Percentiles rank a stretch among this genome's conserved stretches.
These are phyloP conservation scores for Fusarium oligoseptatum DNA, from an alignment of 2,329 filamentous ascomycete genomes.

Conservation along the genomic window DNA sequence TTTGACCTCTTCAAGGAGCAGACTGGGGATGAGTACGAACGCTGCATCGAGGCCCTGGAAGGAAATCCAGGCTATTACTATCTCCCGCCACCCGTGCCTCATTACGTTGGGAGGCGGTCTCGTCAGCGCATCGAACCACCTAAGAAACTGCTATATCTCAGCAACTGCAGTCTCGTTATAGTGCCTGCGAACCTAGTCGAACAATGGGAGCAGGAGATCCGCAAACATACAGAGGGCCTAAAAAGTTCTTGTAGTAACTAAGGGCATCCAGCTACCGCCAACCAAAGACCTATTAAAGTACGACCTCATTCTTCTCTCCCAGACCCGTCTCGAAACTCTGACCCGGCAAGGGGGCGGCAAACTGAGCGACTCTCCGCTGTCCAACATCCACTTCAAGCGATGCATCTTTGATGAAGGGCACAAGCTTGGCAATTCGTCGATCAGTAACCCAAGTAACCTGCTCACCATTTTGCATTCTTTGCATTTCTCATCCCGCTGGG, in stretches of 20 bases:
- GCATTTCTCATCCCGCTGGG: slow-evolving; percentile 82
- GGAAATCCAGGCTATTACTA: slow-evolving; percentile 71
- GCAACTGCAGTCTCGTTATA: slow-evolving; percentile 79
- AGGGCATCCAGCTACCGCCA: slow-evolving; percentile 67
- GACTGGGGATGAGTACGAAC: slow-evolving; percentile 63
- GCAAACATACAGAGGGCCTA: slow-evolving; percentile 79
- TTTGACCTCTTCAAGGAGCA: slow-evolving; percentile 65
- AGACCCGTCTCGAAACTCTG: slow-evolving; percentile 77
- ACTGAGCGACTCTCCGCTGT: slow-evolving; percentile 69
- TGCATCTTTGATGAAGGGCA: slow-evolving; percentile 96
- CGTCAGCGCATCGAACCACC: slow-evolving; percentile 36
- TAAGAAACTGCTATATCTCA: slow-evolving; percentile 70
- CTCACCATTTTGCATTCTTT: slow-evolving; percentile 65
- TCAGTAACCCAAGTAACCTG: slow-evolving; percentile 67
- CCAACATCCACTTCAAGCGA: slow-evolving; percentile 83
- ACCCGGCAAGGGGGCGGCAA: slow-evolving; percentile 49
- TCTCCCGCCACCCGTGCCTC: slow-evolving; percentile 60
- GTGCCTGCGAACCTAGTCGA: slow-evolving; percentile 86
- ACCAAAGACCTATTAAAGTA: slow-evolving; percentile 71
- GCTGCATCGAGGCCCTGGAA: slow-evolving; percentile 69
- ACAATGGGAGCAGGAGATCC: slow-evolving; percentile 87
- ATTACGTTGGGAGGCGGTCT: slow-evolving; percentile 40
- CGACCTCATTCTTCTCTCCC: slow-evolving; percentile 85
- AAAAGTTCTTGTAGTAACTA: slow-evolving; percentile 74
- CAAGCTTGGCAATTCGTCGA: slow-evolving; percentile 77